Evolutionary conservation across 148 eudicot species (phyloP), one percentile per base, ranked within the genome.

Genomic region (Bassia scoparia): DNA sequence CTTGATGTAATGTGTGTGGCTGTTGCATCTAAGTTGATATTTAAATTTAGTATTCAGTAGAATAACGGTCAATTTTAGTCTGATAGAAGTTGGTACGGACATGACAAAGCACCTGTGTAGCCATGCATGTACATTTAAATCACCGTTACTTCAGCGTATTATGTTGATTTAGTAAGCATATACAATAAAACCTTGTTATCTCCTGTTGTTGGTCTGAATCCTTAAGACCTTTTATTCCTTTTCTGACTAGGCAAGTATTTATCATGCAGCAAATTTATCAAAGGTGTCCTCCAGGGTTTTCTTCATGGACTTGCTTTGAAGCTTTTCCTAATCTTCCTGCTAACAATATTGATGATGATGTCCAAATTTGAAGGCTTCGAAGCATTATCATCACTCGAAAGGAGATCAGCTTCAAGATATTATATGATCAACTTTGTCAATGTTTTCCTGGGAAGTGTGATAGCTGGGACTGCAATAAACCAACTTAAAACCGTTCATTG

Each of bases 221-320:
- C 60, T 16, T n/a, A 35, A 41, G 21, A 14, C 46, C 20, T 60
- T 20, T 35, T 35, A 6, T 17, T 38, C 38, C 56, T 33, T 74
- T 52, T 30, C 56, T 76, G 73, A 80, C 37, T 26, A 29, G 41
- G 31, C 31, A 15, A 48, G 17, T 31, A 68, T 59, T 73, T 38
- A 60, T 61, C 31, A 17, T 84, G 84, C 90, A 96, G 99, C n/a
- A n/a, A 0, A 1, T 86, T 92, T 76, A 84, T 92, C 87, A 90
- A 90, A 81, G 68, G 89, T 17, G 79, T 96, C 53, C 89, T 96
- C 64, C 84, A 80, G 83, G 99, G 99, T 61, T 84, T 96, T 78
- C 82, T n/a, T n/a, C n/a, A 97, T 65, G 99, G 99, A 71, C 87
- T 96, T 68, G 94, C 86, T 70, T 81, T 96, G 85, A 96, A 96